Conservation (phyloP, 2,329 filamentous ascomycete species). For the Trichoderma endophyticum region DNA sequence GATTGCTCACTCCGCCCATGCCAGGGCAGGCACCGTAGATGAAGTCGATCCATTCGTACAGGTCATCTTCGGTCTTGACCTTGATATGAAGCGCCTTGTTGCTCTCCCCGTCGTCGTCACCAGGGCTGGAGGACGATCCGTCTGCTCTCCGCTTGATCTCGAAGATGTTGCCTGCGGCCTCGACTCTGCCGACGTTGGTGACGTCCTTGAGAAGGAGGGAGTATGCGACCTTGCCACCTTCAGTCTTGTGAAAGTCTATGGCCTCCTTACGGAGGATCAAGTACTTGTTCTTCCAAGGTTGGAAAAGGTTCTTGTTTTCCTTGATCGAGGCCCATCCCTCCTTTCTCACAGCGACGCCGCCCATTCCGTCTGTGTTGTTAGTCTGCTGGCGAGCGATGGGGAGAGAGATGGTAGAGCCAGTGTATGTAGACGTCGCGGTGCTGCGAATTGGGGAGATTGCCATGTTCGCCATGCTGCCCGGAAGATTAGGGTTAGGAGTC, state of each 20-base stretch:
- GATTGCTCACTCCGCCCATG: slow-evolving; percentile 97
- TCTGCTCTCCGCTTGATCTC: slow-evolving; percentile 80
- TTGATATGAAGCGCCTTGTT: slow-evolving; percentile 85
- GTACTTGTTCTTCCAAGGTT: slow-evolving; percentile 85
- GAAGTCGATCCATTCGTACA: slow-evolving; percentile 98
- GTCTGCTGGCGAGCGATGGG: slow-evolving; percentile 64
- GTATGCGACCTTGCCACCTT: slow-evolving; percentile 82
- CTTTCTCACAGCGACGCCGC: slow-evolving; percentile 71
- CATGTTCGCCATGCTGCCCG: slow-evolving; percentile 77
- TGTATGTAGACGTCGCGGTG: slow-evolving; percentile 63
- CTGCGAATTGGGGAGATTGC: slow-evolving; percentile 68
- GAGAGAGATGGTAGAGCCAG: slow-evolving; percentile 69
- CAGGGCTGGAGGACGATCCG: slow-evolving; percentile 65
- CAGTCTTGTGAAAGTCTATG: slow-evolving; percentile 90
- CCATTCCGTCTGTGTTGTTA: slow-evolving; percentile 59
- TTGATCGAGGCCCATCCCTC: slow-evolving; percentile 83
- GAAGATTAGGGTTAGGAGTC: slow-evolving; percentile 70
- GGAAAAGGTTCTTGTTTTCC: slow-evolving; percentile 83
- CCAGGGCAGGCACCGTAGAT: slow-evolving; percentile 95
- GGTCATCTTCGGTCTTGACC: slow-evolving; percentile 91
- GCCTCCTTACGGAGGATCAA: slow-evolving; percentile 89
- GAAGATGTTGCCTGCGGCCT: slow-evolving; percentile 87
- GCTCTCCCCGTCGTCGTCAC: slow-evolving; percentile 78
- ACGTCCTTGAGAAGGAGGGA: slow-evolving; percentile 84
- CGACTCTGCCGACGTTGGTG: slow-evolving; percentile 83